A percentile compares a stretch with the other conserved stretches of the same genome.
These are phyloP conservation scores for Pyrus hybrid DNA, from an alignment of 331 rosid species.

Conservation along the genomic window DNA sequence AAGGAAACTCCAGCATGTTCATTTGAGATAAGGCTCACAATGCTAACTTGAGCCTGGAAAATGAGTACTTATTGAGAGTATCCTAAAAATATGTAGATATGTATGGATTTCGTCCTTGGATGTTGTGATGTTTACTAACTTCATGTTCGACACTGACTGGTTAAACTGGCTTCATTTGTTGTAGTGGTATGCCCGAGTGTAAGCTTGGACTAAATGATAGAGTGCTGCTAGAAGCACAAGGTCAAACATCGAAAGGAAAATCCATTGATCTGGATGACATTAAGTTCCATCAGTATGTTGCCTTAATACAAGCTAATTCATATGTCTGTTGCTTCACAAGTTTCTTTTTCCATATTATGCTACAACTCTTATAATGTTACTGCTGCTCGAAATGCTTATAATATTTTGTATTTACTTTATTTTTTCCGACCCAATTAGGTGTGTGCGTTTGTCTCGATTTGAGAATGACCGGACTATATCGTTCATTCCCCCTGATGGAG, in stretches of 20 bases:
- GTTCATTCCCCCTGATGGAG: constrained; percentile 36
- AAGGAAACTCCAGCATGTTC: background rate
- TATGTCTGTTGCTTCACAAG: background rate
- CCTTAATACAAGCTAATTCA: background rate
- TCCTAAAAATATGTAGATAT: background rate
- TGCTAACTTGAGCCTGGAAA: background rate
- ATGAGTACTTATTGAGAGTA: background rate
- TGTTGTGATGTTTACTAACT: background rate
- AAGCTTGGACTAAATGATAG: constrained; percentile 32
- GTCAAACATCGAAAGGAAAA: constrained; percentile 25
- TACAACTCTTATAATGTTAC: no score
- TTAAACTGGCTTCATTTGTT: constrained; percentile 4
- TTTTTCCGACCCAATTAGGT: constrained; percentile 14
- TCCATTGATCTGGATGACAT: constrained; percentile 35
- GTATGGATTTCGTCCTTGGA: background rate
- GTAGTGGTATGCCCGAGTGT: constrained; percentile 36
- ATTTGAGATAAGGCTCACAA: background rate
- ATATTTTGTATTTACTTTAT: background rate
- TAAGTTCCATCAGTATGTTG: constrained; percentile 29
- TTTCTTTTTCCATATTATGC: no score
- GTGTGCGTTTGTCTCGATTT: constrained; percentile 35
- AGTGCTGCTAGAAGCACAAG: constrained; percentile 29
- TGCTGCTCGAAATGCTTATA: background rate
- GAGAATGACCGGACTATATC: constrained; percentile 39
- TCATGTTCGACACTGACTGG: background rate